Conservation (phyloP, 805 yeast genomes). For the Lipomyces spencermartinsiae region DNA sequence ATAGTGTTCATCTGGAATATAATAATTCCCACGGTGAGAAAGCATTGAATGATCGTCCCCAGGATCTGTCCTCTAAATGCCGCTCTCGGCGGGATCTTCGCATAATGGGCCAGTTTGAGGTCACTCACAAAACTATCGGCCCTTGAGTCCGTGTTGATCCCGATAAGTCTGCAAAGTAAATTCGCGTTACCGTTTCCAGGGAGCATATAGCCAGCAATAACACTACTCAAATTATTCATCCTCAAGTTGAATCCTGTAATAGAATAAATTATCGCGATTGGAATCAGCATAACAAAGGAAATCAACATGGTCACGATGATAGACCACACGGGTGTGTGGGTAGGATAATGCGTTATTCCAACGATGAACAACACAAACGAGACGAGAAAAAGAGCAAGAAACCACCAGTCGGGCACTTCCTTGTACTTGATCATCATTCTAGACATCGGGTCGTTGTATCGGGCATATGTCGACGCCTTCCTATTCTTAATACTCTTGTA, state of each 20-base stretch:
- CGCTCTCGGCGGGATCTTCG: conserved; percentile 57
- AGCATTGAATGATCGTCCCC: conserved; percentile 61
- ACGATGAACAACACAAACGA: conserved; percentile 52
- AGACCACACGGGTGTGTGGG: conserved; percentile 65
- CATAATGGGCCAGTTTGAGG: conserved; percentile 60
- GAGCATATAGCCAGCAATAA: conserved; percentile 56
- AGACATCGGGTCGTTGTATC: conserved; percentile 48
- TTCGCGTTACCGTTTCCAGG: conserved; percentile 68
- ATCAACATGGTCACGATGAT: conserved; percentile 61
- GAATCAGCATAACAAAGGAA: conserved; percentile 62
- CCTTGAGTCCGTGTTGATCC: conserved; percentile 50
- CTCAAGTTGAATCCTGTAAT: conserved; percentile 66
- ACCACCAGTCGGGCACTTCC: conserved; percentile 73
- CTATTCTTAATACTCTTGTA: conserved; percentile 44
- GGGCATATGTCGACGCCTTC: conserved; percentile 63
- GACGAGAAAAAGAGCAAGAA: conserved; percentile 54
- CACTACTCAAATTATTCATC: conserved; percentile 59
- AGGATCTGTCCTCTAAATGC: conserved; percentile 59
- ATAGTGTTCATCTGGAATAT: conserved; percentile 50
- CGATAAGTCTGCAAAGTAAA: conserved; percentile 47
- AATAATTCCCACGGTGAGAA: conserved; percentile 56
- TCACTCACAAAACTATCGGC: conserved; percentile 49
- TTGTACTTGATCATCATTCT: conserved; percentile 58
- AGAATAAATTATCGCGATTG: conserved; percentile 66
- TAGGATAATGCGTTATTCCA: conserved; percentile 50